phyloP scores from a whole-genome alignment of 305 asterid genomes.

The Solanum hybrid region DNA sequence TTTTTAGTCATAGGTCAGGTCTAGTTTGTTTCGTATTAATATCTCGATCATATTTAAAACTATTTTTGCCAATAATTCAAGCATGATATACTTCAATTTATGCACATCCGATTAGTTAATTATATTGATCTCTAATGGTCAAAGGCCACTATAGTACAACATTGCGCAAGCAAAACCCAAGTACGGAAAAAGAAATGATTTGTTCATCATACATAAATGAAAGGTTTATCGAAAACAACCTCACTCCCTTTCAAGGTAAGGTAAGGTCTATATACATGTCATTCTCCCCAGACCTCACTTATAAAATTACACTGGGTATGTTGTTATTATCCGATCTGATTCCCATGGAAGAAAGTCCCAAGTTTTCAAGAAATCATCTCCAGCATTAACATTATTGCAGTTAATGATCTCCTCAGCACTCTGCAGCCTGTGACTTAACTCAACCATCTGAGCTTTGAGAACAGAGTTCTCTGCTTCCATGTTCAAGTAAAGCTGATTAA shows the following conservation, averaged over 20 bases:
- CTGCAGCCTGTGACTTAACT: slow-evolving; percentile 4
- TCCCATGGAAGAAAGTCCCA: slow-evolving; percentile 19
- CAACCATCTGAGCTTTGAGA: slow-evolving; percentile 6
- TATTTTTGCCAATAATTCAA: not conserved
- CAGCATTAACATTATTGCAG: slow-evolving; percentile 4
- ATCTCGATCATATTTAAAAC: not conserved
- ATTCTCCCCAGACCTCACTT: not conserved
- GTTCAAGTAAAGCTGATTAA: slow-evolving; percentile 2
- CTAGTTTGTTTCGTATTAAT: not conserved
- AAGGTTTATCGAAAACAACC: not conserved
- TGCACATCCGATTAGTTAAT: not conserved
- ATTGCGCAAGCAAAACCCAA: not conserved
- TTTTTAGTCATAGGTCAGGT: not conserved
- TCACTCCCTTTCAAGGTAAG: not conserved
- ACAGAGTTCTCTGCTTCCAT: slow-evolving; percentile 10
- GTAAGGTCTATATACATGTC: not conserved
- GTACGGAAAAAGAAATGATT: not conserved
- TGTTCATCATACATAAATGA: not conserved
- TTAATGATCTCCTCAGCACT: slow-evolving; percentile 1
- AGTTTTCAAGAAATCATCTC: slow-evolving; percentile 22
- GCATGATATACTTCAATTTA: not conserved
- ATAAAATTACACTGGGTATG: not conserved
- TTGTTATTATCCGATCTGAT: slow-evolving; percentile 5
- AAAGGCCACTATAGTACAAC: not conserved
- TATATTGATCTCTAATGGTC: too few relatives aligned